Evolutionary conservation across 495 filamentous ascomycete species (phyloP).

Genomic region (Aspergillus steynii): DNA sequence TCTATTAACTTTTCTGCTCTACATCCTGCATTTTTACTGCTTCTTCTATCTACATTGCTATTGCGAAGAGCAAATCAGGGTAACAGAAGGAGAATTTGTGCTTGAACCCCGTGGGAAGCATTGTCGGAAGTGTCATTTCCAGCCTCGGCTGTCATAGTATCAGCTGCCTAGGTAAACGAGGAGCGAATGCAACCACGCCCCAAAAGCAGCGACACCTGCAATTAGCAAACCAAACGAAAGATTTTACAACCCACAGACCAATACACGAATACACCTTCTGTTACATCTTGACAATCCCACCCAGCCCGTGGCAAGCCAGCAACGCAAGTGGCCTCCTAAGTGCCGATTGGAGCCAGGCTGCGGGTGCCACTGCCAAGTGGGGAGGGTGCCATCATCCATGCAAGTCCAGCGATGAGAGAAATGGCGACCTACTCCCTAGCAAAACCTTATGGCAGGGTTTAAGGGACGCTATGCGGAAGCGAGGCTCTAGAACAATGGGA

Average conservation of each 20-base stretch:
- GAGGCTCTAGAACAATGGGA: constrained; percentile 1
- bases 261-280: background rate
- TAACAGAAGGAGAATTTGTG: background rate
- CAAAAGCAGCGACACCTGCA: background rate
- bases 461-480: constrained; percentile 5
- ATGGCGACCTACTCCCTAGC: background rate
- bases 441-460: background rate
- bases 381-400: constrained; percentile 5
- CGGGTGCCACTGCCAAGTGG: constrained; percentile 7
- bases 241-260: background rate
- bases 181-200: background rate
- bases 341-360: constrained; percentile 10
- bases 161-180: background rate
- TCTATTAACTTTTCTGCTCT: background rate
- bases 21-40: background rate
- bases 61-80: background rate
- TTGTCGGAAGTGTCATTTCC: background rate
- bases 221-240: background rate
- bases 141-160: background rate
- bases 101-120: background rate
- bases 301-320: constrained; percentile 2
- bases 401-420: background rate
- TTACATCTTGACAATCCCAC: constrained; percentile 2
- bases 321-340: constrained; percentile 7
- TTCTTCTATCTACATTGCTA: background rate